phyloP scores from a whole-genome alignment of 345 rosid genomes.

The Firmiana major region DNA sequence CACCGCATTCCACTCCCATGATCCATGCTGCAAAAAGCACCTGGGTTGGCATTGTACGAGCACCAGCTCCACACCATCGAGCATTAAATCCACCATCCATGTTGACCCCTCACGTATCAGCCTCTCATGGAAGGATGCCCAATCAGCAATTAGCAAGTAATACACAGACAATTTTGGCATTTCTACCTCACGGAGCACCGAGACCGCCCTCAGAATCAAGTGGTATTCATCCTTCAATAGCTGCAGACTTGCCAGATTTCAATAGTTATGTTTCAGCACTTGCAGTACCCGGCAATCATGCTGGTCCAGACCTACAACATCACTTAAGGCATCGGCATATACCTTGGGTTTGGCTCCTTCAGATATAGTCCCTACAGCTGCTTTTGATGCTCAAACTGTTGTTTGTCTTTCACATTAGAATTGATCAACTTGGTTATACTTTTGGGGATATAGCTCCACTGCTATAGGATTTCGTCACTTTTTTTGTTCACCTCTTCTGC shows the following conservation, averaged over 20 bases:
- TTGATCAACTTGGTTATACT: not conserved
- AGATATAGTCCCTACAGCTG: too few relatives aligned
- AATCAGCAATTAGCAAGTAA: not conserved
- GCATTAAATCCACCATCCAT: not conserved
- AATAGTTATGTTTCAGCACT: not conserved
- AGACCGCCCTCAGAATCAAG: too few relatives aligned
- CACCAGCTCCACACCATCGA: constrained; percentile 13
- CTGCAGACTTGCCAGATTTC: not conserved
- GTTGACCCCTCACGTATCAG: not conserved
- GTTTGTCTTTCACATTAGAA: not conserved
- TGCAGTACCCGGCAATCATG: not conserved
- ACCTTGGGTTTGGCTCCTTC: not conserved
- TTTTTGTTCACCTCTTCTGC: not conserved
- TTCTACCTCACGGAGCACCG: too few relatives aligned
- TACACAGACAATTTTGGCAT: not conserved
- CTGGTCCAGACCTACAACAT: not conserved
- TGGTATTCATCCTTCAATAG: not conserved
- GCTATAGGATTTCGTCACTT: not conserved
- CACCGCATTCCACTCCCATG: not conserved
- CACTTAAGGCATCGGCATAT: not conserved
- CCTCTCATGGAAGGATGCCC: not conserved
- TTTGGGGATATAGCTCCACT: not conserved
- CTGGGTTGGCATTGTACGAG: not conserved
- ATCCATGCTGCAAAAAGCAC: not conserved
- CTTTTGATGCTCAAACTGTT: not conserved